Evolutionary conservation across 2,329 filamentous ascomycete genomes (phyloP), one percentile per base, ranked within the genome.

Genomic region (Aspergillus sp.): DNA sequence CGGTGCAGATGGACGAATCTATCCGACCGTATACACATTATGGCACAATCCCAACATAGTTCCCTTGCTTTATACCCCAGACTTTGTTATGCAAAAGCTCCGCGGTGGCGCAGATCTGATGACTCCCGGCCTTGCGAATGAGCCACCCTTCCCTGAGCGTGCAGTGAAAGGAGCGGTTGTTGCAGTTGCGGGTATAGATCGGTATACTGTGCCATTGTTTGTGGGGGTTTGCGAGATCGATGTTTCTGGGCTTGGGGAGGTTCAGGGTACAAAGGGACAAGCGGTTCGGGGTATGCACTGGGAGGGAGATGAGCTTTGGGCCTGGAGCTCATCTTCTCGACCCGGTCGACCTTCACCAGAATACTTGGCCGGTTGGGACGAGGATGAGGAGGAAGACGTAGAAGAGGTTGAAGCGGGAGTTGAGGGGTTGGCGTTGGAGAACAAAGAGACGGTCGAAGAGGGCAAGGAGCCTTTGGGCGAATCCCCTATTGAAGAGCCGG

Each of bases 271-370:
- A 10, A 83, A 80, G 56, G 83, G 83, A 0, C 77, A 80, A 64
- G 83, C 82, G 1, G 81, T 86, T 7, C 73, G 78, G 50, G 81
- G 78, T 4, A 66, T 85, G 39, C 82, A 86, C 56, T 86, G 83
- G 82, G 73, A 75, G 47, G 81, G 82, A 1, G 83, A 86, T 64
- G 83, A 86, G 64, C 58, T 85, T n/a, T 86, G 82, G 81, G 70
- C 70, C 5, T 84, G 79, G 77, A 81, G 75, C 54, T 69, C 73
- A 29, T 69, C 67, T 27, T 77, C 74, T 5, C 75, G 71, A 46
- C 70, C 75, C 12, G 81, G 79, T 7, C 65, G 66, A 33, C 64
- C 72, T 11, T 67, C 76, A 9, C 81, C 82, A 1, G 73, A 74
- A 27, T 64, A 71, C 9, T 57, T 83, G 11, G 66, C 75, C 12